A percentile compares a stretch with the other conserved stretches of the same genome.
Evolutionary conservation across 768 basidiomycete genomes (phyloP).

Genomic region (Amyloporia xantha): DNA sequence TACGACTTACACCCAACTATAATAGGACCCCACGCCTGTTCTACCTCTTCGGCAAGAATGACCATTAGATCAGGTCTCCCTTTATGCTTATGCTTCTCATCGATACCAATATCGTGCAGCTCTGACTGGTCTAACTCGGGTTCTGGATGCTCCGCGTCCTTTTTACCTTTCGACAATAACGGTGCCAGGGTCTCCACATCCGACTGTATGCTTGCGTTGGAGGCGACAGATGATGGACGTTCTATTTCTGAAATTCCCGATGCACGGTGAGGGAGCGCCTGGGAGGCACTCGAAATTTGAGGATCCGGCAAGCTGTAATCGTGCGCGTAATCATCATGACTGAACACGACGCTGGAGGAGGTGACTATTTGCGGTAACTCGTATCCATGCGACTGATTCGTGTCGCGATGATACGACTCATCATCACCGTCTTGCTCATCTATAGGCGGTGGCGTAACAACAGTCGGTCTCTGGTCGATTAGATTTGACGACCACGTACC

Average conservation of each 20-base stretch:
- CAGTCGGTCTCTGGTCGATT: neutral
- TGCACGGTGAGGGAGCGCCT: conserved; percentile 5
- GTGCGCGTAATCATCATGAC: too few relatives aligned
- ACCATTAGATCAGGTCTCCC: conserved; percentile 62
- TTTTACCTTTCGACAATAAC: conserved; percentile 18
- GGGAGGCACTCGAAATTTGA: conserved; percentile 3
- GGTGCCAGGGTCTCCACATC: conserved; percentile 22
- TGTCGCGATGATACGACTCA: too few relatives aligned
- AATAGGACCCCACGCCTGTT: conserved; percentile 44
- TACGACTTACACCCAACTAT: conserved; percentile 61
- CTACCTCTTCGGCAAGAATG: conserved; percentile 61
- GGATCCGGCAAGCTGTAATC: neutral
- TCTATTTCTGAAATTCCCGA: neutral
- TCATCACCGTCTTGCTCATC: too few relatives aligned
- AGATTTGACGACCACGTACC: neutral
- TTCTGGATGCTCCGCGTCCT: conserved; percentile 22
- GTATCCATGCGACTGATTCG: neutral
- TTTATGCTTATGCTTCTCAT: conserved; percentile 56
- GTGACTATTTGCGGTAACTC: neutral
- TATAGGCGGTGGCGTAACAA: neutral
- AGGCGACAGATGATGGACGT: conserved; percentile 10
- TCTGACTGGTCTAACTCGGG: conserved; percentile 54
- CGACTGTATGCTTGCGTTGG: conserved; percentile 17
- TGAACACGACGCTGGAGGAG: too few relatives aligned
- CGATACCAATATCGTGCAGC: conserved; percentile 46